Conservation (phyloP, 495 filamentous ascomycete species). For the Peziza echinospora region DNA sequence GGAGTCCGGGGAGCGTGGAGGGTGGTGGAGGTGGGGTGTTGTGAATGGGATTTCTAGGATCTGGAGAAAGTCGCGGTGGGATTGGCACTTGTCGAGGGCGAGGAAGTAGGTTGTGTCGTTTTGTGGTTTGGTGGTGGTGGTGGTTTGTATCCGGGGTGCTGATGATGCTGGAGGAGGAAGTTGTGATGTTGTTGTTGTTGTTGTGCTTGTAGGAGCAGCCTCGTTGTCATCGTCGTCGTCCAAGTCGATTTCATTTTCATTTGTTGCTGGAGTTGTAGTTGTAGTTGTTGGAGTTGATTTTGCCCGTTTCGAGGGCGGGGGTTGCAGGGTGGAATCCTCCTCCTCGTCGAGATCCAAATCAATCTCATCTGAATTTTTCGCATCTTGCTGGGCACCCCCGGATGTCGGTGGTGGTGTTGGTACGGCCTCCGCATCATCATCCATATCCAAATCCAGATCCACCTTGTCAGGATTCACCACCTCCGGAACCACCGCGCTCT, state of each 20-base stretch:
- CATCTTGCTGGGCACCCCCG: too few relatives aligned
- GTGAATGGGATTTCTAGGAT: slow-evolving; percentile 34
- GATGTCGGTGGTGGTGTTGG: slow-evolving; percentile 1
- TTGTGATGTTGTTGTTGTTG: slow-evolving; percentile 6
- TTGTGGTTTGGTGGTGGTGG: slow-evolving; percentile 16
- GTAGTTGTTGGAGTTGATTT: neutral
- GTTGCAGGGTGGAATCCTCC: slow-evolving; percentile 15
- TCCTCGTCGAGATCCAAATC: slow-evolving; percentile 32
- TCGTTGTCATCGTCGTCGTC: slow-evolving; percentile 39
- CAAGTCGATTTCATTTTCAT: slow-evolving; percentile 23
- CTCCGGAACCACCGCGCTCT: neutral
- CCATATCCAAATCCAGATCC: slow-evolving; percentile 9
- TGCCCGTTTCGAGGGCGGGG: neutral
- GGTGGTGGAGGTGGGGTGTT: slow-evolving; percentile 6
- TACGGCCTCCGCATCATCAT: slow-evolving; percentile 21
- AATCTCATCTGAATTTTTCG: slow-evolving; percentile 29
- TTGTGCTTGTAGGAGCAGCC: slow-evolving; percentile 34
- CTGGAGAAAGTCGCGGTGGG: slow-evolving; percentile 59
- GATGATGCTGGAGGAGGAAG: too few relatives aligned
- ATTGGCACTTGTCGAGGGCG: slow-evolving; percentile 72
- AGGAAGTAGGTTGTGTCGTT: slow-evolving; percentile 70
- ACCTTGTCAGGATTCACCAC: slow-evolving; percentile 13
- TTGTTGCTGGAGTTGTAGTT: slow-evolving; percentile 7
- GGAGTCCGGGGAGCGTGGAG: slow-evolving; percentile 17
- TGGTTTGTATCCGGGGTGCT: slow-evolving; percentile 7